Conservation (phyloP, 768 basidiomycete species). For the Calocybe indica region DNA sequence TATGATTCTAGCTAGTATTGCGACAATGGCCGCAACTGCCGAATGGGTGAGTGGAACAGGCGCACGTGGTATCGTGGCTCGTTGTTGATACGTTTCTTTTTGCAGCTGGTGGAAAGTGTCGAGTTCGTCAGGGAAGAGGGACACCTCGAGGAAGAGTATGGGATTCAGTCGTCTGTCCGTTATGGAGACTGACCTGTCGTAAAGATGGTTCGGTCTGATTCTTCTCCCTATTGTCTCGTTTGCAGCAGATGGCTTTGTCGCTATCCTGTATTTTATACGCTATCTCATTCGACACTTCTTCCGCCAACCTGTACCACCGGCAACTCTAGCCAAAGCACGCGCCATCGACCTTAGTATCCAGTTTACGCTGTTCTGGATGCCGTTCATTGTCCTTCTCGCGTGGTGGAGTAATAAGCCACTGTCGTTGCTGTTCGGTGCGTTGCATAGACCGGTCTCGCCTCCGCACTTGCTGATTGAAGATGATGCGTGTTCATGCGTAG, state of each 20-base stretch:
- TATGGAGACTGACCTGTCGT: background rate
- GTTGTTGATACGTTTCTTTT: background rate
- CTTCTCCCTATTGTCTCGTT: constrained; percentile 71
- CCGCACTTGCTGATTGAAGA: background rate
- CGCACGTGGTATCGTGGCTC: background rate
- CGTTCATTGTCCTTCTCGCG: constrained; percentile 58
- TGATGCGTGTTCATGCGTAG: constrained; percentile 23
- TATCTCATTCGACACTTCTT: constrained; percentile 35
- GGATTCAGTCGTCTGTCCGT: background rate
- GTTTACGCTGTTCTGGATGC: constrained; percentile 77
- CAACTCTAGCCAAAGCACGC: constrained; percentile 56
- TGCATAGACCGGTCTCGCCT: background rate
- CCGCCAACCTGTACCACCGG: constrained; percentile 35
- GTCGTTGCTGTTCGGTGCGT: constrained; percentile 60
- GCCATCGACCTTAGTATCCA: constrained; percentile 78
- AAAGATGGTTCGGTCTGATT: constrained; percentile 69
- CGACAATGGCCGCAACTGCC: constrained; percentile 61
- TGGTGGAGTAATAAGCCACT: constrained; percentile 65
- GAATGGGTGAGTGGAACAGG: constrained; percentile 36
- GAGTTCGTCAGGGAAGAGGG: constrained; percentile 41
- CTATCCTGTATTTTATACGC: constrained; percentile 50
- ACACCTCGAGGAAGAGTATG: constrained; percentile 49
- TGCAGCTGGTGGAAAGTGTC: constrained; percentile 54
- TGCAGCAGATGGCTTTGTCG: constrained; percentile 62
- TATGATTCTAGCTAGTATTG: constrained; percentile 47